Conservation (phyloP, 495 filamentous ascomycete species). For the Daldinia childiae region DNA sequence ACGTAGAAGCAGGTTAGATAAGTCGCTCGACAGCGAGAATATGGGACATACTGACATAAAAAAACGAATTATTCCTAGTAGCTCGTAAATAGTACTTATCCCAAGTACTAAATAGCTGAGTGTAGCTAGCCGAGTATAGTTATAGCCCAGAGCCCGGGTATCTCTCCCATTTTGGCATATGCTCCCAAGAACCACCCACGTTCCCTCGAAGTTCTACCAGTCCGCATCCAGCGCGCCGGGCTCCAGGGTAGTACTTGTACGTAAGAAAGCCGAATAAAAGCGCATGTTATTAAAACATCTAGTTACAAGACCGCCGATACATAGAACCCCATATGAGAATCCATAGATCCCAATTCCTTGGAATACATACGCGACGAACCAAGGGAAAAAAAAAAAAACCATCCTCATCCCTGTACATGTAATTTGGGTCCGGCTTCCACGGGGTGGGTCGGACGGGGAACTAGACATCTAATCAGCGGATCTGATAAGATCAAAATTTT, state of each 20-base stretch:
- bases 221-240: background rate
- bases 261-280: background rate
- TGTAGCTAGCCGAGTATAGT: no score
- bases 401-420: constrained; percentile 16
- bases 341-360: constrained; percentile 2
- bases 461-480: constrained; percentile 55
- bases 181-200: background rate
- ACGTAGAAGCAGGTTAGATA: background rate
- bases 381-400: background rate
- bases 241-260: background rate
- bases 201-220: background rate
- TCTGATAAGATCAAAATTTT: constrained; percentile 54
- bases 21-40: background rate
- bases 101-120: no score
- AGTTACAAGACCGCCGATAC: no score
- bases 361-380: constrained; percentile 9
- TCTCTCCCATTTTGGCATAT: background rate
- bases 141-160: background rate
- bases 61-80: background rate
- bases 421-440: constrained; percentile 12
- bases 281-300: background rate
- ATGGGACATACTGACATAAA: background rate
- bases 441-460: constrained; percentile 9
- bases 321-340: background rate
- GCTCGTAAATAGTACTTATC: background rate